Evolutionary conservation across 371 early-diverging fungal species (phyloP), one percentile per base, ranked within the genome.

Genomic region (Capillidium heterosporum): DNA sequence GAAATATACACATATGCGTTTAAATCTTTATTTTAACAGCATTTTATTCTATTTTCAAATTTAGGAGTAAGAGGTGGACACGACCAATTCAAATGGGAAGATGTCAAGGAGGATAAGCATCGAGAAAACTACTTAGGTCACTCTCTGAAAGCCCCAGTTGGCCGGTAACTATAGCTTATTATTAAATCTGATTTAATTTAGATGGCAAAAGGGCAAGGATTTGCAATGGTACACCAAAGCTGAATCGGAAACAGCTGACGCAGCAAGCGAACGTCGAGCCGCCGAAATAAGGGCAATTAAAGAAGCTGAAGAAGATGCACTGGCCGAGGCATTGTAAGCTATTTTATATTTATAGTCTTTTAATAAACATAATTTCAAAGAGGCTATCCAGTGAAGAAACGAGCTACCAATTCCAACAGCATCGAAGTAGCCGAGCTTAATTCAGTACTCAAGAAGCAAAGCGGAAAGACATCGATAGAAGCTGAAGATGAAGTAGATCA

Each of bases 71-170:
- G 78, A 48, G 78, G 77, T 23, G 78, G 83, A 15, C 69, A 69
- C 61, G 80, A 80, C 65, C 81, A 79, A 51, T 70, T 71, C 53
- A 68, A 61, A 24, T 71, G 71, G 68, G 67, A 65, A 35, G 78
- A 80, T 50, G 89, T 85, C 31, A 85, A 86, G 62, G 78, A 81
- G 51, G 87, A 89, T 63, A 84, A 85, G 60, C 70, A 87, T 64
- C 74, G 90, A 43, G 86, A 85, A 71, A 84, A 85, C 65, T 89
- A 89, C 64, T 74, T 89, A 17, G 90, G 90, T 11, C 84, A 89
- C 67, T 85, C 86, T 1, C 57, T 89, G 21, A 76, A 75, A 63
- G 90, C 90, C 0, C 82, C 87, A 7, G 85, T 87, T 0, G 90
- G 90, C 1, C 65, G 78, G 41, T 82, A 78, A 26, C n/a, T 53